A percentile compares a stretch with the other conserved stretches of the same genome.
Evolutionary conservation across 495 filamentous ascomycete species (phyloP).

Genomic region (Friedmanniomyces simplex): DNA sequence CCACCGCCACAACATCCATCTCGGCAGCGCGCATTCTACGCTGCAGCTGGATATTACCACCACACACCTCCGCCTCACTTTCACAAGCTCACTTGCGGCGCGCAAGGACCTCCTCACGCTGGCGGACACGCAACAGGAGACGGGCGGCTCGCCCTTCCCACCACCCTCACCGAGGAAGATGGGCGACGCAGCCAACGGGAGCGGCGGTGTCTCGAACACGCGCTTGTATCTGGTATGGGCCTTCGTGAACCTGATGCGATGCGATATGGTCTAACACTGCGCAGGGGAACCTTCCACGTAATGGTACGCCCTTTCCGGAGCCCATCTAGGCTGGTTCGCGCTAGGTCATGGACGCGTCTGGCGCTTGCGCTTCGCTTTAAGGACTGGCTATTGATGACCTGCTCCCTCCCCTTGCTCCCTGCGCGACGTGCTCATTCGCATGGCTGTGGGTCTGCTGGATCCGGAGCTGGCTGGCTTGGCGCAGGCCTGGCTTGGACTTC

Average conservation of each 20-base stretch:
- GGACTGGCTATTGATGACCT: constrained; percentile 13
- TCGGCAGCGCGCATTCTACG: background rate
- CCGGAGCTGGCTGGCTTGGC: constrained; percentile 17
- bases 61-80: constrained; percentile 3
- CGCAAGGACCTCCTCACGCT: background rate
- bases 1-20: too few relatives aligned
- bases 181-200: constrained; percentile 1
- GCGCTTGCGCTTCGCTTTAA: constrained; percentile 7
- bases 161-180: background rate
- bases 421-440: background rate
- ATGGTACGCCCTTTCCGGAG: constrained; percentile 56
- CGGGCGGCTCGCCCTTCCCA: constrained; percentile 2
- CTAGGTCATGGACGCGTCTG: background rate
- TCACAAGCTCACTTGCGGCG: background rate
- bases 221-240: constrained; percentile 24
- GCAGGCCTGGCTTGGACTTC: constrained; percentile 2
- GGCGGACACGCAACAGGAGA: background rate
- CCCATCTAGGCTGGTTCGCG: constrained; percentile 1
- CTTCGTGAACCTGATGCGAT: background rate
- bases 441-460: constrained; percentile 1
- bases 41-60: background rate
- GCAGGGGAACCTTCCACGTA: constrained; percentile 92
- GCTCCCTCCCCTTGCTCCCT: background rate
- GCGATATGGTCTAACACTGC: constrained; percentile 63
- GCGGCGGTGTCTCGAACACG: constrained; percentile 5